These are phyloP conservation scores for Aspergillus pseudonomiae DNA, from an alignment of 2,329 filamentous ascomycete species.

Conservation along the genomic window DNA sequence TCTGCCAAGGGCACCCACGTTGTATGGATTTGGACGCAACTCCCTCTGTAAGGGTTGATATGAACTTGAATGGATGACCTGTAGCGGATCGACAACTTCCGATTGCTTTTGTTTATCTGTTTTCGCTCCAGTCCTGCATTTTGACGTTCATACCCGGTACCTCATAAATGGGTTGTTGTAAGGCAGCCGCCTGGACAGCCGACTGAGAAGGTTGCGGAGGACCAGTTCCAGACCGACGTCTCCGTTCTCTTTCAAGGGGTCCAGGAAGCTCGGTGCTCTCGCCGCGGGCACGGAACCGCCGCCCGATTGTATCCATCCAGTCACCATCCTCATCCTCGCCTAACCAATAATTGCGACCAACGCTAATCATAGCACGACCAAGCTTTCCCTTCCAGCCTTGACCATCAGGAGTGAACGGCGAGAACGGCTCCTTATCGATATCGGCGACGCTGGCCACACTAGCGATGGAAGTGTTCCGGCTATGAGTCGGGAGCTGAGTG, in stretches of 20 bases:
- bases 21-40: neutral
- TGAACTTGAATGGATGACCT: neutral
- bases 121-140: conserved; percentile 41
- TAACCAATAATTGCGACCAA: conserved; percentile 80
- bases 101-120: conserved; percentile 24
- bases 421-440: conserved; percentile 69
- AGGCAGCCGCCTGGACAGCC: conserved; percentile 36
- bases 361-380: conserved; percentile 75
- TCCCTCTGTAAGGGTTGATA: neutral
- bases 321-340: conserved; percentile 63
- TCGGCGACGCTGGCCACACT: conserved; percentile 51
- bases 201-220: conserved; percentile 48
- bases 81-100: neutral
- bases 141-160: conserved; percentile 36
- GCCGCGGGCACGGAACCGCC: conserved; percentile 59
- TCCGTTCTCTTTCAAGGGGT: conserved; percentile 59
- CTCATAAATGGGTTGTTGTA: conserved; percentile 39
- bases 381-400: conserved; percentile 77
- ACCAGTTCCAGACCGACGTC: conserved; percentile 64
- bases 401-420: conserved; percentile 69
- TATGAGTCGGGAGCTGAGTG: conserved; percentile 44
- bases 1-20: neutral
- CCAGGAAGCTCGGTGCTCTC: conserved; percentile 47
- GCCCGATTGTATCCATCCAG: conserved; percentile 68
- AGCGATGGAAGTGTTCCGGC: conserved; percentile 48